Conservation (phyloP, 2,329 filamentous ascomycete species). For the Paraphoma sp. region DNA sequence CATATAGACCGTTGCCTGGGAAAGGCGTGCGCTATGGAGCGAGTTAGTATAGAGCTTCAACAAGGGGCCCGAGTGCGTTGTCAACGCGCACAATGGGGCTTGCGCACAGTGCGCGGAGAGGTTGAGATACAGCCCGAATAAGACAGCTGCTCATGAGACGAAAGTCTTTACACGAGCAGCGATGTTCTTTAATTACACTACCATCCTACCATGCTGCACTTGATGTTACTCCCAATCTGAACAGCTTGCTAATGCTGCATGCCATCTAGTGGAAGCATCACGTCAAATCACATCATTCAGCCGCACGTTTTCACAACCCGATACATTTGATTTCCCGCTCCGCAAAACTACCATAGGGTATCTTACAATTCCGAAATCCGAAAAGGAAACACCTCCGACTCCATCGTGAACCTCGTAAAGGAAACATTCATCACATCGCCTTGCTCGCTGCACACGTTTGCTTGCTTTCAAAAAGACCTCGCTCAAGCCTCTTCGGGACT, state of each 20-base stretch:
- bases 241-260: too few species aligned
- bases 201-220: too few species aligned
- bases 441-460: not conserved
- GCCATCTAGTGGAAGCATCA: too few species aligned
- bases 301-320: not conserved
- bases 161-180: not conserved
- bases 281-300: too few species aligned
- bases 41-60: conserved; percentile 32
- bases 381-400: not conserved
- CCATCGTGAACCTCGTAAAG: not conserved
- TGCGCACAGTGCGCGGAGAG: not conserved
- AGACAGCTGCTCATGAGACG: too few species aligned
- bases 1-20: conserved; percentile 8
- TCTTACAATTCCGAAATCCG: not conserved
- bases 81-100: conserved; percentile 34
- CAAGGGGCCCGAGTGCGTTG: conserved; percentile 33
- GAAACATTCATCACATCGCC: not conserved
- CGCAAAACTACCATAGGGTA: not conserved
- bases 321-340: not conserved
- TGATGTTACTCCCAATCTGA: too few species aligned
- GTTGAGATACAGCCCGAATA: too few species aligned
- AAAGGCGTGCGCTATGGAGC: conserved; percentile 15
- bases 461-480: too few species aligned
- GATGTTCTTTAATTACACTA: not conserved
- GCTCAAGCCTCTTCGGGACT: too few species aligned